Conservation (phyloP, 2,329 filamentous ascomycete species). For the Paracamarosporium sp. region DNA sequence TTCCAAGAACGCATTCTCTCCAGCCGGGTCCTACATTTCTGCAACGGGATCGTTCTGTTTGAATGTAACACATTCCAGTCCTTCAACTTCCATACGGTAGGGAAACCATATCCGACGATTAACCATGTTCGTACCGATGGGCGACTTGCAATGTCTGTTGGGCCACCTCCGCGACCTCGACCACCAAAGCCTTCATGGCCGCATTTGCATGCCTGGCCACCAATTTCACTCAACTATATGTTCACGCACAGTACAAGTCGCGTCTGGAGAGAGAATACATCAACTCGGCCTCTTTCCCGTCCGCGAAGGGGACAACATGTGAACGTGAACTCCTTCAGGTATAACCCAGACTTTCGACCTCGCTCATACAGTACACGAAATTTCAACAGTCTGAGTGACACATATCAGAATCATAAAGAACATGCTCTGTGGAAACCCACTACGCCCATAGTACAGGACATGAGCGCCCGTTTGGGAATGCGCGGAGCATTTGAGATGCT, state of each 20-base stretch:
- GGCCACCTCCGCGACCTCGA: neutral
- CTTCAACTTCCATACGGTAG: neutral
- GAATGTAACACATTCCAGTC: constrained; percentile 3
- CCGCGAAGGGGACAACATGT: neutral
- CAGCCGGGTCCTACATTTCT: neutral
- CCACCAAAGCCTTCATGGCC: neutral
- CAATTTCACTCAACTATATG: neutral
- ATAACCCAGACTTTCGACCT: neutral
- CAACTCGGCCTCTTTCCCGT: neutral
- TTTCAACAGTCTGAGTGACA: neutral
- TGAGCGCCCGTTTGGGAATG: neutral
- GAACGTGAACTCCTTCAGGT: neutral
- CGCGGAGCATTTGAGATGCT: neutral
- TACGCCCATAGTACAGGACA: neutral
- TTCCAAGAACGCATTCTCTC: constrained; percentile 4
- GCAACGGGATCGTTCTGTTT: constrained; percentile 1
- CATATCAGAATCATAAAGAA: neutral
- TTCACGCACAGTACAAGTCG: neutral
- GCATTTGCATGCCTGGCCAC: neutral
- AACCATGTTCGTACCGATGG: neutral
- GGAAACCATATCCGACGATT: neutral
- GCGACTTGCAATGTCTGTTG: neutral
- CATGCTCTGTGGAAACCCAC: neutral
- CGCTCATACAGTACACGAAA: neutral
- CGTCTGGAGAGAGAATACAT: neutral